Evolutionary conservation across 768 basidiomycete genomes (phyloP), one percentile per base, ranked within the genome.

Genomic region (Lentinus brumalis): DNA sequence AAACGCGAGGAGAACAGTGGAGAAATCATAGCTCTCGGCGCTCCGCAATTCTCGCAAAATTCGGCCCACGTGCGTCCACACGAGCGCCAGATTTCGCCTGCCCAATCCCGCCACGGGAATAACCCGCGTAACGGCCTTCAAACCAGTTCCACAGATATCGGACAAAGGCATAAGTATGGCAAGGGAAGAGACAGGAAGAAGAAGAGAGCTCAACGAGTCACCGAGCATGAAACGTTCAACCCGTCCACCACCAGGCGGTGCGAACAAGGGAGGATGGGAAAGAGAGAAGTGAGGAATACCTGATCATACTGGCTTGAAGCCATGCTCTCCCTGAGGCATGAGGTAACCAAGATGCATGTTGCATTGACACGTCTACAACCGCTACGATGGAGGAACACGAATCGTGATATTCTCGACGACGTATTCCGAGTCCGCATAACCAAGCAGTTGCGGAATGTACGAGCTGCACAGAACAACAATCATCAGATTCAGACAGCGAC

Each of bases 341-440:
- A 32, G 50, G 14, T 26, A 35, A 51, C 21, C 14, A 35, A 30
- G 56, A 30, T 9, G 56, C 47, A 32, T 4, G 50, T 45, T 56
- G 45, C 50, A 41, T 52, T 38, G 31, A n/a, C 18, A 16, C 31
- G 21, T 42, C 57, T 55, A 60, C 31, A 49, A 50, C 35, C n/a
- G 32, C 66, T 64, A 81, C 41, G 85, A 82, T 29, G 57, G 57
- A 11, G 81, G 79, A 44, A 85, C 71, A 55, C 88, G 82, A 54
- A 96, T 89, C 3, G 92, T 94, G 68, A 97, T 88, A 69, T 95
- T 93, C 70, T 98, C 97, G 6, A 96, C 96, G 50, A 98, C 95
- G 76, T 98, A 92, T 73, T 98, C 97, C 30, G 93, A 91, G 71
- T 99, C 97, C 14, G 91, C 92, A 73, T 99, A 98, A 3, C 95